Evolutionary conservation across 441 rosid species (phyloP).

Genomic region (Codiaeum variegatum): DNA sequence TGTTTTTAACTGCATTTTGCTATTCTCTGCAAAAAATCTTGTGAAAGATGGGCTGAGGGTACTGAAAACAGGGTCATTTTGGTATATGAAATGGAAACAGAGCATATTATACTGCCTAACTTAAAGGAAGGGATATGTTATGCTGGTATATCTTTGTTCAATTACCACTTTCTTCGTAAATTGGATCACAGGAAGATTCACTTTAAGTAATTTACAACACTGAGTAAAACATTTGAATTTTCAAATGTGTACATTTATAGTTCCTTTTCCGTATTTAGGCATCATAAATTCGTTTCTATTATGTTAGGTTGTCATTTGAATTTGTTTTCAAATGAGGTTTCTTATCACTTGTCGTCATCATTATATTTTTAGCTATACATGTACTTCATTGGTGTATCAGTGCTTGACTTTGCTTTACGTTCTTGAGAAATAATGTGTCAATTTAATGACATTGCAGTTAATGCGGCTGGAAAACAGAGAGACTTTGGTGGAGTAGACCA

Average conservation of each 20-base stretch:
- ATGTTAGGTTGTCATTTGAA: neutral
- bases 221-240: neutral
- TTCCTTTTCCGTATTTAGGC: neutral
- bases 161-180: neutral
- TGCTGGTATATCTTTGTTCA: neutral
- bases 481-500: slow-evolving; percentile 88
- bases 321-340: too few relatives aligned
- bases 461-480: slow-evolving; percentile 63
- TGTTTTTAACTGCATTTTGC: too few relatives aligned
- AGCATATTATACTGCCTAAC: too few relatives aligned
- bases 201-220: neutral
- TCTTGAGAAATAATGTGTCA: slow-evolving; percentile 17
- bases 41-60: too few relatives aligned
- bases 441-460: slow-evolving; percentile 51
- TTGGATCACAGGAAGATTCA: neutral
- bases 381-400: neutral
- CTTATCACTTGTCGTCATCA: neutral
- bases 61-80: too few relatives aligned
- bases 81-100: too few relatives aligned
- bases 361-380: slow-evolving; percentile 5
- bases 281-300: neutral
- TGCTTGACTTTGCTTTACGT: neutral
- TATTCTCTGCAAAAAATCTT: too few relatives aligned
- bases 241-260: neutral
- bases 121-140: neutral